Percentiles rank a stretch among this genome's conserved stretches.
phyloP scores from a whole-genome alignment of 2,329 filamentous ascomycete species.

The Cladosporium sp. region DNA sequence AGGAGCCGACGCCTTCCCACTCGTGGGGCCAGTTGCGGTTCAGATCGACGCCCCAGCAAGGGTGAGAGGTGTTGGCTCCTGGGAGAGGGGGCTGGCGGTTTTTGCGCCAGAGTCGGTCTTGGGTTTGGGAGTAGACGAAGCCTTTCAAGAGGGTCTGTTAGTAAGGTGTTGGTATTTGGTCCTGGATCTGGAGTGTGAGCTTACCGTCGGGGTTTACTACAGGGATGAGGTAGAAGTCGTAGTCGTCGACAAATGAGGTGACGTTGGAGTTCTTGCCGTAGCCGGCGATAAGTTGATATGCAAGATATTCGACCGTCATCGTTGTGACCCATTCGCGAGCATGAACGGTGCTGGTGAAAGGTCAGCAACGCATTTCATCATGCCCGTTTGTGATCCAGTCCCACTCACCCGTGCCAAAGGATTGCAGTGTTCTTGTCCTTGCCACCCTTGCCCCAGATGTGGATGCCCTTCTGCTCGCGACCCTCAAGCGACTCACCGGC shows the following conservation, averaged over 20 bases:
- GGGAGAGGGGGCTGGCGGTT: conserved; percentile 43
- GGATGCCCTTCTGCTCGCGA: conserved; percentile 22
- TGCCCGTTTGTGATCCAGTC: background rate
- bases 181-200: background rate
- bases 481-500: conserved; percentile 21
- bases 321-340: conserved; percentile 25
- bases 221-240: conserved; percentile 23
- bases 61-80: conserved; percentile 29
- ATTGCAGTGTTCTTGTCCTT: conserved; percentile 19
- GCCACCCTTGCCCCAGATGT: conserved; percentile 22
- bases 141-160: background rate
- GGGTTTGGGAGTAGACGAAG: conserved; percentile 56
- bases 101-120: conserved; percentile 59
- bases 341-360: conserved; percentile 11
- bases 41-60: conserved; percentile 49
- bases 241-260: conserved; percentile 19
- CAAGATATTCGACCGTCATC: conserved; percentile 25
- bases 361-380: background rate
- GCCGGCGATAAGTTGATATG: conserved; percentile 23
- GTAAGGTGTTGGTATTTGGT: too few relatives aligned
- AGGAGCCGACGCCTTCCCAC: conserved; percentile 47
- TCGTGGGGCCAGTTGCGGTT: conserved; percentile 55
- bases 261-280: conserved; percentile 18
- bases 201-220: conserved; percentile 32
- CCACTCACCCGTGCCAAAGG: conserved; percentile 20